Base-by-base conservation (phyloP, 2,329 filamentous ascomycete species). In the Fusarium chuoi region DNA sequence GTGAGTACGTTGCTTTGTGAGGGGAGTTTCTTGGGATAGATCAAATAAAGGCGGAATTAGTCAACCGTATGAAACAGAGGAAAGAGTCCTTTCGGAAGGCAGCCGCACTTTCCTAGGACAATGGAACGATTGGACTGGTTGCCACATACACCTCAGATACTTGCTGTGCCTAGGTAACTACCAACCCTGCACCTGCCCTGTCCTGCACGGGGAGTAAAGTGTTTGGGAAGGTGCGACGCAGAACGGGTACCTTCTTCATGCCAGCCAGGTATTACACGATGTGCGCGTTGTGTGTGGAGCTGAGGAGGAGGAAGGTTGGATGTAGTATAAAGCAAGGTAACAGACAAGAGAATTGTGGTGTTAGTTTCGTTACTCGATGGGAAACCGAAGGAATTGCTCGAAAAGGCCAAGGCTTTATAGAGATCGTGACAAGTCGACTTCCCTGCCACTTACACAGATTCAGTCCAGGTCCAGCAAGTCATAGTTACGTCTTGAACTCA, bases 201-300 rank as follows among this genome's bases (percentile, higher is more conserved):
- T n/a, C 41, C 62, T 54, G 42, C 33, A 51, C 44, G 24, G 64
- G 30, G 42, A 68, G 44, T 35, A 60, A 38, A 24, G 24, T 59
- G 45, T 61, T 71, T 71, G 66, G 66, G 71, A 68, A 73, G 66
- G 70, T 58, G 70, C 57, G 36, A 61, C 33, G 45, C 57, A 68
- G 46, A 62, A 54, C 46, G 35, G 55, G 44, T 61, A 65, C 61
- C 24, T 68, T 30, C 41, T 35, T 51, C n/a, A 33, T 48, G 39
- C 41, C 44, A 52, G 35, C 46, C 44, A 52, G 33, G 46, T 64
- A 70, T 54, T 70, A 70, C 65, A 70, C 59, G 67, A 52, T 54
- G 55, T 39, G 45, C 57, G 70, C 70, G 65, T 70, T 36, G 54
- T 60, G 38, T 60, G 70, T 73, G 70, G 70, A 73, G 61, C 65